These are phyloP conservation scores for Myriosclerotinia duriaeana DNA, from an alignment of 2,329 filamentous ascomycete genomes.

Conservation along the genomic window DNA sequence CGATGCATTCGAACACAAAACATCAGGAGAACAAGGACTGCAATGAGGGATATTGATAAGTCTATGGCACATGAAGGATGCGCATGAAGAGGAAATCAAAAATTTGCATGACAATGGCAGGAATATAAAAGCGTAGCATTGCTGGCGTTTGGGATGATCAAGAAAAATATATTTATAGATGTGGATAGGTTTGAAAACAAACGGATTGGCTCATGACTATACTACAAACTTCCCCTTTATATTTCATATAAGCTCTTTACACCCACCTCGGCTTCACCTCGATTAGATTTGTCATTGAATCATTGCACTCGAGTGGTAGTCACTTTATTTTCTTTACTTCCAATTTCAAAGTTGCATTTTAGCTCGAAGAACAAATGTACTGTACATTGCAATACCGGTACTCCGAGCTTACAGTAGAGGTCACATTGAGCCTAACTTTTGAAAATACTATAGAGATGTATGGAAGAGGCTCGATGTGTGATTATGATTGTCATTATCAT, in stretches of 20 bases:
- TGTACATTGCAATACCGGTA: neutral
- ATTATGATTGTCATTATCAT: neutral
- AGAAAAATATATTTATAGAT: neutral
- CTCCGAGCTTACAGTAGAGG: neutral
- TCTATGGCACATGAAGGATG: neutral
- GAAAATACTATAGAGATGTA: neutral
- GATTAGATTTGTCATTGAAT: neutral
- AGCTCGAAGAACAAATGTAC: neutral
- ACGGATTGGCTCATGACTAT: neutral
- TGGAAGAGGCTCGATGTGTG: neutral
- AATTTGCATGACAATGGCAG: neutral
- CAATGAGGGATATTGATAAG: neutral
- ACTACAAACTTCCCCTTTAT: neutral
- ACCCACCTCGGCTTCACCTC: no score
- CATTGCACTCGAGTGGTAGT: neutral
- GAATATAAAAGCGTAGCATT: slow-evolving; percentile 4
- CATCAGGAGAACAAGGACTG: neutral
- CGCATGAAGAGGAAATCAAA: neutral
- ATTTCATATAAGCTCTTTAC: neutral
- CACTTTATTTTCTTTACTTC: neutral
- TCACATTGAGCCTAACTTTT: neutral
- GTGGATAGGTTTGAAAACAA: neutral
- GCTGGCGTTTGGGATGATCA: neutral
- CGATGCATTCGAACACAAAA: neutral
- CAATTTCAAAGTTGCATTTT: neutral